These are phyloP conservation scores for Boletus pseudo-olivaceus DNA, from an alignment of 768 basidiomycete genomes.

Conservation along the genomic window DNA sequence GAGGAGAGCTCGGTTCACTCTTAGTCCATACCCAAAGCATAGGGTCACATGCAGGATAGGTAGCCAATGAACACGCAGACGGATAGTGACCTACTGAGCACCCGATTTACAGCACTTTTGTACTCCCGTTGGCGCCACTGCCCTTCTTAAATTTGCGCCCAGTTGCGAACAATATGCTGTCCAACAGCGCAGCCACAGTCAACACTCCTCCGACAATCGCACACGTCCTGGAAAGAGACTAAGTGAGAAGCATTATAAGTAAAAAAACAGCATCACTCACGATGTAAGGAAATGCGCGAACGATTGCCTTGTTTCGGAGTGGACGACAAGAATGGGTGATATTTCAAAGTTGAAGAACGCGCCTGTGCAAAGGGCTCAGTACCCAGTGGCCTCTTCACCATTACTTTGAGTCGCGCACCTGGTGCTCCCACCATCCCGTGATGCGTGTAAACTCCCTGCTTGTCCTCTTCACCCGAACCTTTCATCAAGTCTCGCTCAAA, in stretches of 20 bases:
- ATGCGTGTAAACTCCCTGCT: slow-evolving; percentile 64
- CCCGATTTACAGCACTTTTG: slow-evolving; percentile 32
- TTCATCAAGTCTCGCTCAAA: slow-evolving; percentile 89
- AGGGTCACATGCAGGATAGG: too few relatives aligned
- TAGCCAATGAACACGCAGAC: slow-evolving; percentile 13
- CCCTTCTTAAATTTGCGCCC: slow-evolving; percentile 70
- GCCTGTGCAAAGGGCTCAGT: slow-evolving; percentile 37
- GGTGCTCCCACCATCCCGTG: slow-evolving; percentile 77
- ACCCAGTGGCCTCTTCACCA: background rate
- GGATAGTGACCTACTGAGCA: slow-evolving; percentile 5
- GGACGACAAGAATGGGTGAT: slow-evolving; percentile 92
- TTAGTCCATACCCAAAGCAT: background rate
- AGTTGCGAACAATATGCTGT: slow-evolving; percentile 83
- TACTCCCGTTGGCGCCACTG: slow-evolving; percentile 25
- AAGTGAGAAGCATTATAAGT: background rate
- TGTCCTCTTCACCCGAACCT: slow-evolving; percentile 54
- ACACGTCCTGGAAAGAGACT: slow-evolving; percentile 62
- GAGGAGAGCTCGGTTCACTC: slow-evolving; percentile 24
- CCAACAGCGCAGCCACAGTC: slow-evolving; percentile 87
- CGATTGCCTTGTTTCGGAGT: slow-evolving; percentile 86
- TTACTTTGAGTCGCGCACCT: slow-evolving; percentile 28
- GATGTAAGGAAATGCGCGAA: slow-evolving; percentile 99
- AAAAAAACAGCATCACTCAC: slow-evolving; percentile 45
- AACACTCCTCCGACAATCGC: slow-evolving; percentile 97
- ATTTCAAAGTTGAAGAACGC: slow-evolving; percentile 95